Conservation (phyloP, 352 stramenopile species). For the Lagenidium sp. region DNA sequence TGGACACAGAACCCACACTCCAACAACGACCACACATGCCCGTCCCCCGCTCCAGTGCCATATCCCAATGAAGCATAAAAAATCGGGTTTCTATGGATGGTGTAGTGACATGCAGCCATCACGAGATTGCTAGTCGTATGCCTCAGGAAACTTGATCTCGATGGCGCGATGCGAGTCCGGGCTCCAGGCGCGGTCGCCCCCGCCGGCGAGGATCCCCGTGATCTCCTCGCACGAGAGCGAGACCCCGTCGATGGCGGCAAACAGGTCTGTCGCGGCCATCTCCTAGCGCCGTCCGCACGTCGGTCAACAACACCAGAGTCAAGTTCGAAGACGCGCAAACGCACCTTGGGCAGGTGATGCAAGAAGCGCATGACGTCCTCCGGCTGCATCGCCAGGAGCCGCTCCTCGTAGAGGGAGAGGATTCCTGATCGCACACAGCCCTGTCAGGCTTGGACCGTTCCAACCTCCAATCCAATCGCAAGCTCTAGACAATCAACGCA, state of each 20-base stretch:
- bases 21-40: too few species aligned
- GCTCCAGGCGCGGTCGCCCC: constrained; percentile 50
- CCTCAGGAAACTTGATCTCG: constrained; percentile 63
- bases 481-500: constrained; percentile 12
- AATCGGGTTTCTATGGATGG: too few species aligned
- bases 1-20: too few species aligned
- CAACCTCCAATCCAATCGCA: too few species aligned
- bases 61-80: too few species aligned
- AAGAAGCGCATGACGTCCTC: constrained; percentile 74
- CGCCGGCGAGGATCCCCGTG: constrained; percentile 49
- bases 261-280: constrained; percentile 49
- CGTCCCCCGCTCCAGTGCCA: too few species aligned
- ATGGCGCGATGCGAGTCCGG: constrained; percentile 53
- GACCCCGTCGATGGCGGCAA: constrained; percentile 52
- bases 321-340: background rate
- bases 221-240: constrained; percentile 68
- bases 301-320: background rate
- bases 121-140: constrained; percentile 70
- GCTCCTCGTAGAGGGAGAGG: constrained; percentile 58
- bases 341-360: constrained; percentile 67
- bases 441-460: too few species aligned
- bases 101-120: too few species aligned
- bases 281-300: constrained; percentile 12
- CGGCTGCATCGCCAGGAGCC: constrained; percentile 58
- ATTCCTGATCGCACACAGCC: constrained; percentile 28